Conservation (phyloP, 2,329 filamentous ascomycete genomes). For the Fusarium sororula region DNA sequence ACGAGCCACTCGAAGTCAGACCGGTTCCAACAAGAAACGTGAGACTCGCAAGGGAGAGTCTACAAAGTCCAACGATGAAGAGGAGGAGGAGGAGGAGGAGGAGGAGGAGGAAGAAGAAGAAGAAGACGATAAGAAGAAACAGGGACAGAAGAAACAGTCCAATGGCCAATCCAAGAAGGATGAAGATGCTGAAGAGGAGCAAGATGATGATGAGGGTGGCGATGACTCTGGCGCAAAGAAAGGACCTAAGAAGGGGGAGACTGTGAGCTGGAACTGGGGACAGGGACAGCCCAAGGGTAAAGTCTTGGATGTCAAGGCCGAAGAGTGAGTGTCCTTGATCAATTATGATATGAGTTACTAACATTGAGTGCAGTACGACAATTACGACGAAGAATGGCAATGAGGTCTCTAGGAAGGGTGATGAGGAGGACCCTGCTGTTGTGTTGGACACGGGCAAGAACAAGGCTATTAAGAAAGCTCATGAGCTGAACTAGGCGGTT, state of each 20-base stretch:
- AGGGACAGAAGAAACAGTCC: slow-evolving; percentile 8
- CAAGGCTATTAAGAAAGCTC: slow-evolving; percentile 53
- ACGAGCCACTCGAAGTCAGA: slow-evolving; percentile 33
- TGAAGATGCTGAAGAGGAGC: background rate
- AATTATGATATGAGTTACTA: too few relatives aligned
- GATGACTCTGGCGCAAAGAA: slow-evolving; percentile 39
- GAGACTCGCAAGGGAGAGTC: slow-evolving; percentile 42
- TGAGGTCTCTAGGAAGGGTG: slow-evolving; percentile 51
- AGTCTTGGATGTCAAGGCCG: slow-evolving; percentile 55
- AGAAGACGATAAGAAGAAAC: slow-evolving; percentile 12
- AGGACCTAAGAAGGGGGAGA: slow-evolving; percentile 52
- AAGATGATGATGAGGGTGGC: background rate
- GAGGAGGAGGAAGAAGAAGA: slow-evolving; percentile 16
- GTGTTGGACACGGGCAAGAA: slow-evolving; percentile 54
- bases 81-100: slow-evolving; percentile 16
- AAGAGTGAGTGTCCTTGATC: slow-evolving; percentile 32
- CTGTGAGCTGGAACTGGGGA: slow-evolving; percentile 59
- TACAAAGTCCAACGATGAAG: slow-evolving; percentile 31
- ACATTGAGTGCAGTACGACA: background rate
- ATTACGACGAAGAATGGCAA: slow-evolving; percentile 55
- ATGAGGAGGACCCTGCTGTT: slow-evolving; percentile 54
- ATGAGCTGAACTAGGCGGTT: slow-evolving; percentile 48
- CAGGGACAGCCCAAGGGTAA: slow-evolving; percentile 54
- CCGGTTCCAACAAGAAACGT: slow-evolving; percentile 45
- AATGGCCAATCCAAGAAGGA: slow-evolving; percentile 15